Percentiles rank a stretch among this genome's conserved stretches.
phyloP scores from a whole-genome alignment of 352 stramenopile genomes.

The Pythium chondricola region DNA sequence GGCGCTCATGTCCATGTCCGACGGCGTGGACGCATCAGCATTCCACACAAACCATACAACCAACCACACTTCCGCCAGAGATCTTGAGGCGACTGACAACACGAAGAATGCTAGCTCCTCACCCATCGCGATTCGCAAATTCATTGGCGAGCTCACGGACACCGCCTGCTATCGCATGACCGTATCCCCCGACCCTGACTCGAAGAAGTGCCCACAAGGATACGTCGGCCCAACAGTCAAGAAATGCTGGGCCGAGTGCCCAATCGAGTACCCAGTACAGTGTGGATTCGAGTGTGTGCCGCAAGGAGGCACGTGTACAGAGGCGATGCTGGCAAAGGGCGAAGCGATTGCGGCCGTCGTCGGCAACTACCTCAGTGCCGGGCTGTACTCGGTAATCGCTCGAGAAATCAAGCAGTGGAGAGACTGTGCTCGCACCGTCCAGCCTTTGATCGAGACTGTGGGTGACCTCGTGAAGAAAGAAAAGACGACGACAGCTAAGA shows the following conservation, averaged over 20 bases:
- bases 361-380: too few relatives aligned
- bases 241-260: conserved; percentile 51
- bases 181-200: not conserved
- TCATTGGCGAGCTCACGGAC: not conserved
- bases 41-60: too few relatives aligned
- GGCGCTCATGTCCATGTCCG: too few relatives aligned
- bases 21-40: too few relatives aligned
- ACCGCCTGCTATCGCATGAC: not conserved
- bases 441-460: not conserved
- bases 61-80: too few relatives aligned
- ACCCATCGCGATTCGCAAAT: not conserved
- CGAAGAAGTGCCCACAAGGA: not conserved
- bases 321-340: not conserved
- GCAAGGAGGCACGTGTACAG: conserved; percentile 19
- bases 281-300: conserved; percentile 48
- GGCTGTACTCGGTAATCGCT: too few relatives aligned
- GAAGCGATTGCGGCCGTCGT: not conserved
- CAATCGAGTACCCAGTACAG: conserved; percentile 49
- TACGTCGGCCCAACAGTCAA: conserved; percentile 30
- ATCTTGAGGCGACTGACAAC: too few relatives aligned
- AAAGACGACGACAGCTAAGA: not conserved
- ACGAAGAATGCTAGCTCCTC: too few relatives aligned
- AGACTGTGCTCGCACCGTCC: not conserved
- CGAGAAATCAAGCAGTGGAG: too few relatives aligned
- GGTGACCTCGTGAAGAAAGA: not conserved